Evolutionary conservation across 1,284 basidiomycete genomes (phyloP), one percentile per base, ranked within the genome.

Genomic region (Trametes polyzona): DNA sequence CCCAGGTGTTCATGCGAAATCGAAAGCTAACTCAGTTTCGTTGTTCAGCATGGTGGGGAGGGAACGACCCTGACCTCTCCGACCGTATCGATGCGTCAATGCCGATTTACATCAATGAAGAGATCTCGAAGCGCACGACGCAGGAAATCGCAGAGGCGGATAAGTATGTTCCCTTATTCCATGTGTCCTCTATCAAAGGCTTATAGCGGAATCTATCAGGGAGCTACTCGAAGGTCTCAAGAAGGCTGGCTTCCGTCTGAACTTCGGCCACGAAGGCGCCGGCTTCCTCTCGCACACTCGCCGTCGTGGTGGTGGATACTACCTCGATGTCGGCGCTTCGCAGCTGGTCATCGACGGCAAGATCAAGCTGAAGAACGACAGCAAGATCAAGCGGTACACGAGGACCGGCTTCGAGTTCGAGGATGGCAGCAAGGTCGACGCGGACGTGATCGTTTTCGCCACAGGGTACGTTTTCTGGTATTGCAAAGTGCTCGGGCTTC

Each of bases 291-390:
- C 76, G 57, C 73, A 78, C 52, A 75, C 73, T 2, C 65, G 71
- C 46, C 70, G 68, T 43, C 70, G 72, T 35, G 76, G 69, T 7
- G 77, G 76, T 10, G 76, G 75, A 1, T 78, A 77, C 64, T 78
- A 78, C 65, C 74, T 76, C 76, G 87, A 90, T 58, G 81, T 82
- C 33, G 90, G 88, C 53, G 84, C 80, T 19, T 84, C 83, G 55
- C 79, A 86, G 66, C 70, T 83, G 55, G 83, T 92, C 63, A 78
- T 83, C 26, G 84, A 90, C 54, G 83, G 84, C 24, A 84, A 87
- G 66, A 90, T 93, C 73, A 90, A 90, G 69, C 73, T 92, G 46
- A 89, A 91, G 72, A 85, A 79, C 63, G 86, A 86, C 51, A 79
- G 76, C 41, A 73, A 78, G 52, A 80, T 88, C 58, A 74, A 80